phyloP scores from a whole-genome alignment of 2,329 filamentous ascomycete species.

The Chalaropsis thielavioides region DNA sequence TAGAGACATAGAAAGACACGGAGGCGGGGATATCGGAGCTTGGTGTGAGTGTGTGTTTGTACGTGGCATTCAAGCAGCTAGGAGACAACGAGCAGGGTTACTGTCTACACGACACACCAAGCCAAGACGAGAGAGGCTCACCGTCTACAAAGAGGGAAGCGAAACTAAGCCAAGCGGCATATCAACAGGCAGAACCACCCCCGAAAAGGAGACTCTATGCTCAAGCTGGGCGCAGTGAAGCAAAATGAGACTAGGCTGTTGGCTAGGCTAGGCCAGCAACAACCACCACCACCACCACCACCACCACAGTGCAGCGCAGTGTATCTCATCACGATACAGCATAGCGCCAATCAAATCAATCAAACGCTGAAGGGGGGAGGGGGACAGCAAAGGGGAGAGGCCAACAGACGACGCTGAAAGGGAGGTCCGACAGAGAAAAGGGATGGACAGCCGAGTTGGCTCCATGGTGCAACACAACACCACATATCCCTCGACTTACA shows the following conservation, averaged over 20 bases:
- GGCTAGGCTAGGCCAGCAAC: not conserved
- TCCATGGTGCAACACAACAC: conserved; percentile 3
- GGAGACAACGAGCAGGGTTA: not conserved
- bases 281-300: not conserved
- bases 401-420: not conserved
- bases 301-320: not conserved
- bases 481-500: not conserved
- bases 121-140: too few species aligned
- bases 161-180: not conserved
- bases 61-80: too few species aligned
- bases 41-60: too few species aligned
- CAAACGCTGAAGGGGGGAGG: not conserved
- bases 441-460: not conserved
- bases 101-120: too few species aligned
- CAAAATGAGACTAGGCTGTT: not conserved
- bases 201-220: not conserved
- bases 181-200: not conserved
- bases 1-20: not conserved
- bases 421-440: not conserved
- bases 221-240: not conserved
- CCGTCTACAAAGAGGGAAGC: not conserved
- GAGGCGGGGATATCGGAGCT: too few species aligned
- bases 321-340: too few species aligned
- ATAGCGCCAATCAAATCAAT: not conserved
- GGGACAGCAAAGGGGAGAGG: not conserved